Evolutionary conservation across 2,329 filamentous ascomycete species (phyloP).

Genomic region (Calonectria fujianensis): DNA sequence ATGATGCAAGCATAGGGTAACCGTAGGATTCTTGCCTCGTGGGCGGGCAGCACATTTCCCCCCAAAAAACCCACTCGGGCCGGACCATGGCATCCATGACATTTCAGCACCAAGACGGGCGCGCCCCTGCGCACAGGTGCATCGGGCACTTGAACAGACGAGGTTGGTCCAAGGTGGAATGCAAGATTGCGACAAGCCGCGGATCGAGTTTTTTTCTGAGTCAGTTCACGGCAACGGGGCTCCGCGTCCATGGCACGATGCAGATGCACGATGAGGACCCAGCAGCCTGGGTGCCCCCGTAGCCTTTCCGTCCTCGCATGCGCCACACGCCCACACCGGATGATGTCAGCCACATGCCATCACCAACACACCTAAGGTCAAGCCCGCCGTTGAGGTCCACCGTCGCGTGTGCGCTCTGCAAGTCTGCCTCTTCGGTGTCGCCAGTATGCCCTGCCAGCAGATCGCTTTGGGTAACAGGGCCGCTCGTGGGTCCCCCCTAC

Average conservation of each 20-base stretch:
- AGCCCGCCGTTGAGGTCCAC: slow-evolving; percentile 28
- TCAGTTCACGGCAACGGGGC: slow-evolving; percentile 20
- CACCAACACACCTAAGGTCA: slow-evolving; percentile 4
- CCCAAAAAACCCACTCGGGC: background rate
- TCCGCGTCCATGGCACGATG: background rate
- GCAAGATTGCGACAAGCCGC: slow-evolving; percentile 31
- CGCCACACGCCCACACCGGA: slow-evolving; percentile 34
- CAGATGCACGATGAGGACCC: slow-evolving; percentile 32
- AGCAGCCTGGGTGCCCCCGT: slow-evolving; percentile 26
- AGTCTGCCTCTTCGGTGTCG: slow-evolving; percentile 36
- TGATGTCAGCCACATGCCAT: slow-evolving; percentile 39
- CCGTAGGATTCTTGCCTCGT: slow-evolving; percentile 13
- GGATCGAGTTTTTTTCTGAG: slow-evolving; percentile 24
- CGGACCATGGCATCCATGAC: slow-evolving; percentile 22
- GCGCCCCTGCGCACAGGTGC: background rate
- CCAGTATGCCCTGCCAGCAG: slow-evolving; percentile 40
- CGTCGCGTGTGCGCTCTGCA: slow-evolving; percentile 6
- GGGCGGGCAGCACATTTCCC: background rate
- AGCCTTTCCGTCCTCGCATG: slow-evolving; percentile 35
- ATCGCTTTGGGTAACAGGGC: slow-evolving; percentile 20
- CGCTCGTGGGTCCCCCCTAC: slow-evolving; percentile 40
- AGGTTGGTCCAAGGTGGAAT: slow-evolving; percentile 17
- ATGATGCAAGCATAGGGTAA: slow-evolving; percentile 28
- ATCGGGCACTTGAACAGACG: slow-evolving; percentile 1
- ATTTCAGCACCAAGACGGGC: background rate